phyloP scores from a whole-genome alignment of 2,329 filamentous ascomycete species.

The Aspergillaceae sp. region DNA sequence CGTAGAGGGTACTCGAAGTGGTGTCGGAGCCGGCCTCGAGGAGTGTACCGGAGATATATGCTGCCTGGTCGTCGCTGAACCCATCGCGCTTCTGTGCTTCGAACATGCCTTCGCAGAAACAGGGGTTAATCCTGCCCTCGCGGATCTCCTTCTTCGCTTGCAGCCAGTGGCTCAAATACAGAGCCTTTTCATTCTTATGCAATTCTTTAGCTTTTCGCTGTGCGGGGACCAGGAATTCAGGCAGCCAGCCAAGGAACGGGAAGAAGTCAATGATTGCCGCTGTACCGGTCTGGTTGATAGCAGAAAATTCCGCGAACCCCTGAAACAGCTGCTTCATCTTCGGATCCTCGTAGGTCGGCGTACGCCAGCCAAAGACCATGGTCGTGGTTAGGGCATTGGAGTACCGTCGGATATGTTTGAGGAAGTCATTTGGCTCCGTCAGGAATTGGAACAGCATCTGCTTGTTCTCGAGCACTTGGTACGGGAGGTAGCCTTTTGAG shows the following conservation, averaged over 20 bases:
- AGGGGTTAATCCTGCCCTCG: conserved; percentile 21
- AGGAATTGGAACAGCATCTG: conserved; percentile 44
- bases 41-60: conserved; percentile 23
- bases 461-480: conserved; percentile 49
- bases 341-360: conserved; percentile 32
- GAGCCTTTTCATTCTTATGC: conserved; percentile 36
- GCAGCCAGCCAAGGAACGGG: conserved; percentile 39
- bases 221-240: conserved; percentile 32
- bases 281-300: conserved; percentile 34
- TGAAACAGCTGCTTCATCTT: conserved; percentile 38
- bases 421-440: conserved; percentile 34
- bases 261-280: conserved; percentile 42
- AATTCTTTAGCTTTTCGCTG: conserved; percentile 34
- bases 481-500: conserved; percentile 44
- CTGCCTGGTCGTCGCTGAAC: conserved; percentile 26
- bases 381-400: conserved; percentile 42
- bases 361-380: conserved; percentile 44
- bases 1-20: conserved; percentile 41
- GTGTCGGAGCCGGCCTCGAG: conserved; percentile 45
- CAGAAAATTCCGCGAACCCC: conserved; percentile 36
- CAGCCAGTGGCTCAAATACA: conserved; percentile 37
- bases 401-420: conserved; percentile 41
- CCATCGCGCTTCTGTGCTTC: conserved; percentile 23
- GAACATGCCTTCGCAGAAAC: conserved; percentile 19
- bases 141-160: conserved; percentile 29